A percentile compares a stretch with the other conserved stretches of the same genome.
phyloP scores from a whole-genome alignment of 2,329 filamentous ascomycete species.

The Hypoxylon sp. region DNA sequence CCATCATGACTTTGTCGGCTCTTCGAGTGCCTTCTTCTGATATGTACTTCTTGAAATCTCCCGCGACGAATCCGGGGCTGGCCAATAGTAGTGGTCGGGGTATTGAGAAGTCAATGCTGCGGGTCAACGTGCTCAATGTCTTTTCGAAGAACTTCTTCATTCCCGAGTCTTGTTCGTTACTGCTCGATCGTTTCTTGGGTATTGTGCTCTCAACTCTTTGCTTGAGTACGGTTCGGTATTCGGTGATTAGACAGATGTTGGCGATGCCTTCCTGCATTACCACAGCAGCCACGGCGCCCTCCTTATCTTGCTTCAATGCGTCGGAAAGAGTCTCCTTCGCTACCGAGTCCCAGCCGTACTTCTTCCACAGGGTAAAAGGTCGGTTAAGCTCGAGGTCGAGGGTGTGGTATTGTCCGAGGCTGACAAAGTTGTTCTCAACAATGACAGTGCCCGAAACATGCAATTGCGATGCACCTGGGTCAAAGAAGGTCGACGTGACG shows the following conservation, averaged over 20 bases:
- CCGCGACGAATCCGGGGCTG: constrained; percentile 87
- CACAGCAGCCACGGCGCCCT: constrained; percentile 86
- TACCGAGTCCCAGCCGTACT: constrained; percentile 89
- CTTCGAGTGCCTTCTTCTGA: constrained; percentile 68
- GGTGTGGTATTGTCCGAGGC: constrained; percentile 68
- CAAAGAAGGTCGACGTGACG: constrained; percentile 69
- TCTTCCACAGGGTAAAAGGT: constrained; percentile 89
- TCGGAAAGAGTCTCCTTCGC: constrained; percentile 82
- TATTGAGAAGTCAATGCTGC: constrained; percentile 79
- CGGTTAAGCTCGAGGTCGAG: constrained; percentile 87
- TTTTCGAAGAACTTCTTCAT: constrained; percentile 83
- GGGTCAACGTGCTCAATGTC: constrained; percentile 78
- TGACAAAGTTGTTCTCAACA: constrained; percentile 64
- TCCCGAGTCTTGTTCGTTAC: constrained; percentile 75
- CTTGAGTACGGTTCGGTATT: constrained; percentile 81
- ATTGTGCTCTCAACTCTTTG: constrained; percentile 75
- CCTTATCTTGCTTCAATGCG: constrained; percentile 80
- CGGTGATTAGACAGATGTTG: constrained; percentile 85
- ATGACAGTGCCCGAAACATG: constrained; percentile 67
- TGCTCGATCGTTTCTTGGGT: constrained; percentile 74
- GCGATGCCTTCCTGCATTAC: constrained; percentile 92
- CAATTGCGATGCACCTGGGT: constrained; percentile 65
- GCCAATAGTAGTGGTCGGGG: constrained; percentile 83
- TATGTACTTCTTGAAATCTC: constrained; percentile 81
- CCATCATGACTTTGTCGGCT: constrained; percentile 76